These are phyloP conservation scores for Solanum chilense DNA, from an alignment of 257 asterid species.

Conservation along the genomic window DNA sequence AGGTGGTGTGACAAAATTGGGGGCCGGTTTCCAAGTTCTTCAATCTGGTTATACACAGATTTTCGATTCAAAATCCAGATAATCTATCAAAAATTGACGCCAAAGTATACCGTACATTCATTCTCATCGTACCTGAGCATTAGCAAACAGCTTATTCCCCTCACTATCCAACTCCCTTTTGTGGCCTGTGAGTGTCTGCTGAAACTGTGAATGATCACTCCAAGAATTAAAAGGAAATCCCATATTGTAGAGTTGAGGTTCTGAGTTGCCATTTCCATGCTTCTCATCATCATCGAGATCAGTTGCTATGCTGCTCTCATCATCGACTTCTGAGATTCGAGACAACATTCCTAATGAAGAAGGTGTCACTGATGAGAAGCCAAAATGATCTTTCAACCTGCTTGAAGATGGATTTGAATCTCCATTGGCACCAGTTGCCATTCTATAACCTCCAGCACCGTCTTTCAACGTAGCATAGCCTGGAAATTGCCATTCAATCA, in stretches of 20 bases:
- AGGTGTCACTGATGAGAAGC: slow-evolving; percentile 19
- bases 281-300: slow-evolving; percentile 13
- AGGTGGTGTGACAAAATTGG: slow-evolving; percentile 45
- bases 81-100: neutral
- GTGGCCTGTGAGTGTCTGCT: slow-evolving; percentile 19
- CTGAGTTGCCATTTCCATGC: slow-evolving; percentile 14
- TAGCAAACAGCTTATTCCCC: slow-evolving; percentile 13
- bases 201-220: slow-evolving; percentile 41
- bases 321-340: slow-evolving; percentile 42
- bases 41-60: slow-evolving; percentile 16
- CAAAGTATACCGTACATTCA: neutral
- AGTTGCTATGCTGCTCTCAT: slow-evolving; percentile 13
- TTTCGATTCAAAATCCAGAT: neutral
- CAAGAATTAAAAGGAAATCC: slow-evolving; percentile 41
- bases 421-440: slow-evolving; percentile 16
- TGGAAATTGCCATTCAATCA: slow-evolving; percentile 14
- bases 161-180: slow-evolving; percentile 54
- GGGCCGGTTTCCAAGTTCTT: slow-evolving; percentile 30
- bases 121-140: slow-evolving; percentile 23
- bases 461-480: slow-evolving; percentile 30
- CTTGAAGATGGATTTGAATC: slow-evolving; percentile 18
- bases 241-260: slow-evolving; percentile 22
- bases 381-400: slow-evolving; percentile 11
- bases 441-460: slow-evolving; percentile 14
- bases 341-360: slow-evolving; percentile 45